Percentiles rank a stretch among this genome's conserved stretches.
Evolutionary conservation across 371 early-diverging fungal species (phyloP).

Genomic region (Mortierella sp.): DNA sequence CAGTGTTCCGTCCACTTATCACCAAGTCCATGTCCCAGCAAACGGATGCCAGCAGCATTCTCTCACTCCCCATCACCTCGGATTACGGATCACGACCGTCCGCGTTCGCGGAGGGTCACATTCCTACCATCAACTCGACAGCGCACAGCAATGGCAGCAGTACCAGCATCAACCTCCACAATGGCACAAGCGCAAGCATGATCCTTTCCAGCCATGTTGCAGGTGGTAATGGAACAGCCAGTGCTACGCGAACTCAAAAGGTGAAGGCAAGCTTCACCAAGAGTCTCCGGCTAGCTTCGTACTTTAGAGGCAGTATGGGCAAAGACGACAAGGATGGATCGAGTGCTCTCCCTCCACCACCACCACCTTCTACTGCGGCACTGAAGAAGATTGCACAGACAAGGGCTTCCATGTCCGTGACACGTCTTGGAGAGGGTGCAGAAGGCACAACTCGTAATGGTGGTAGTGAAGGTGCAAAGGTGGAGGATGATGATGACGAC

Average conservation of each 20-base stretch:
- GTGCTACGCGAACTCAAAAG: conserved; percentile 32
- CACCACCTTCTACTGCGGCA: background rate
- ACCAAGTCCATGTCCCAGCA: conserved; percentile 8
- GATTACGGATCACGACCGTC: background rate
- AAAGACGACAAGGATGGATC: conserved; percentile 26
- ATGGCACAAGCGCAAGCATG: background rate
- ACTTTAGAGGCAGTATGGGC: conserved; percentile 13
- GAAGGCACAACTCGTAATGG: background rate
- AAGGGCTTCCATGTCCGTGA: background rate
- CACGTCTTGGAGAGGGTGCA: background rate
- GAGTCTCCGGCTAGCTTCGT: conserved; percentile 36
- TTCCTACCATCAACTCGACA: background rate
- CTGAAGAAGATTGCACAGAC: background rate
- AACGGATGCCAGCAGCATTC: conserved; percentile 8
- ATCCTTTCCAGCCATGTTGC: background rate
- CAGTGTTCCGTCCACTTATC: conserved; percentile 10
- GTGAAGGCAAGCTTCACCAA: conserved; percentile 37
- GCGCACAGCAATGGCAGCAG: background rate
- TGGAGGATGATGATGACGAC: background rate
- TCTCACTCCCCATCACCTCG: conserved; percentile 2
- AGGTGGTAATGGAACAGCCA: background rate
- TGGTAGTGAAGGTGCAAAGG: no score
- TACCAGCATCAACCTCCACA: background rate
- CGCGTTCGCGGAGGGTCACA: conserved; percentile 8
- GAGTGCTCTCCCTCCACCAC: no score